Evolutionary conservation across 352 stramenopile species (phyloP).

Genomic region (Stephanocyclus meneghinianus): DNA sequence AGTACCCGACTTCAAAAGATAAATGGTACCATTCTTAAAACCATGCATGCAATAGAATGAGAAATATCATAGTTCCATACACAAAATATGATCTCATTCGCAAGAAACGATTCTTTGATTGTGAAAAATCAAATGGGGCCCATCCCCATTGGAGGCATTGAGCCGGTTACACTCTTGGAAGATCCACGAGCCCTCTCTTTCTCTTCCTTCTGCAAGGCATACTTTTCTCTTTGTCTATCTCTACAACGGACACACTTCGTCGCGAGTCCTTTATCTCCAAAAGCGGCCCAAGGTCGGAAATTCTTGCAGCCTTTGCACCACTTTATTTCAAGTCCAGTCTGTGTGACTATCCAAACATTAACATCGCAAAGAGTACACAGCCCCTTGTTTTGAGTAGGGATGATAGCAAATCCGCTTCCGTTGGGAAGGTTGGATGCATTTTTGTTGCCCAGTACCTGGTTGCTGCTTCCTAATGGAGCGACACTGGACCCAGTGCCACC

Average conservation of each 20-base stretch:
- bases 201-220: constrained; percentile 53
- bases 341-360: constrained; percentile 59
- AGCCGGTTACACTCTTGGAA: neutral
- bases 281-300: constrained; percentile 59
- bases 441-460: constrained; percentile 7
- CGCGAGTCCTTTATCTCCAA: constrained; percentile 60
- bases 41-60: too few species aligned
- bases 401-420: constrained; percentile 22
- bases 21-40: too few species aligned
- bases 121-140: neutral
- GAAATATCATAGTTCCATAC: too few species aligned
- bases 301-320: constrained; percentile 74
- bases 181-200: constrained; percentile 31
- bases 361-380: constrained; percentile 63
- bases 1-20: too few species aligned
- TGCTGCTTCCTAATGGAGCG: constrained; percentile 20
- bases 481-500: constrained; percentile 1
- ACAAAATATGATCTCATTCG: too few species aligned
- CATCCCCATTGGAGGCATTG: neutral
- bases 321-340: constrained; percentile 56
- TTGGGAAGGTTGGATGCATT: neutral
- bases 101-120: neutral
- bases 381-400: constrained; percentile 67
- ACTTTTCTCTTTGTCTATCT: constrained; percentile 62
- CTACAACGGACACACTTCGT: constrained; percentile 64